Base-by-base conservation (phyloP, 768 basidiomycete species). In the Suillus fuscotomentosus region DNA sequence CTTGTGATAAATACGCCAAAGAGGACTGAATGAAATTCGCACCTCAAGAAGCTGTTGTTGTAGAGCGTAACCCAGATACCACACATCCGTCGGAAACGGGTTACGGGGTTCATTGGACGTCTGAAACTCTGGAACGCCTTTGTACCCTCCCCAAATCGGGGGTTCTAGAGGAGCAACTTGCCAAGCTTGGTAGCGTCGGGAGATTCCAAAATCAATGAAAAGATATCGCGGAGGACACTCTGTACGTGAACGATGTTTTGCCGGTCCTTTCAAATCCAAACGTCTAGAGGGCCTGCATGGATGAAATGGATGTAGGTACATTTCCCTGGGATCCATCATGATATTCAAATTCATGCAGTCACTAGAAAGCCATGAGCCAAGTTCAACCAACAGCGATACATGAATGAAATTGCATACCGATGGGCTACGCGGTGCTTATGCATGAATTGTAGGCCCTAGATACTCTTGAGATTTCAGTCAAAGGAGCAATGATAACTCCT, bases 131-230 rank as follows among this genome's bases (percentile, higher is more conserved):
- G 76, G 75, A 3, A 70, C 71, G n/a, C 65, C 48, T 27, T 63
- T 68, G 60, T 74, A 71, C 7, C 70, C 75, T 2, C 70, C 70
- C n/a, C 57, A 63, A 17, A 71, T 63, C 1, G 71, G 64, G 10
- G 8, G 22, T 51, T 73, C 73, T 10, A 66, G 7, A 3, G 60
- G 67, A n/a, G 57, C 36, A 7, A 39, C 45, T 6, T 67, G 57
- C 7, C 22, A 34, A 15, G 62, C 62, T 11, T 64, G 41, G 36
- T 76, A 76, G 0, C 57, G 50, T 31, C 66, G 68, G 8, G 76
- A 71, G 11, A 70, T 34, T n/a, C 75, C 72, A 31, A 76, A 74
- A 48, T 76, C 74, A 14, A 73, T 76, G 5, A 76, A 61, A 53
- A 66, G 73, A 55, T 77, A 77, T 57, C 64, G 68, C 2, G 70